Evolutionary conservation across 495 filamentous ascomycete genomes (phyloP).

Genomic region (Trichoderma gamsii): DNA sequence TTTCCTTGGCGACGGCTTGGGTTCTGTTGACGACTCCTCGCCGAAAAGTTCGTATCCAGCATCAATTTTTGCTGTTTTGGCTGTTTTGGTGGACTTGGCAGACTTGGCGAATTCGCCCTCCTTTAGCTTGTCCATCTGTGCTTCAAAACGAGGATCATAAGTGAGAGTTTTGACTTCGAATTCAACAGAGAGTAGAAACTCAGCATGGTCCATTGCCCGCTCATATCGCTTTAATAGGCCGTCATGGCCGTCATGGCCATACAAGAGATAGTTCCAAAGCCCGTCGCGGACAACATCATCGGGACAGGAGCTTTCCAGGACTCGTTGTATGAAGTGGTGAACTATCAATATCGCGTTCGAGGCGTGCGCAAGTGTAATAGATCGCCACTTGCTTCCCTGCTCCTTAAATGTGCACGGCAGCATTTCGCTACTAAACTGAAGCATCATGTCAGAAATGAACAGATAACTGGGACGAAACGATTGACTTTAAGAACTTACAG

Average conservation of each 20-base stretch:
- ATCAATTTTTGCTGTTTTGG: too few species aligned
- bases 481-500: too few species aligned
- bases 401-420: slow-evolving; percentile 8
- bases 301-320: neutral
- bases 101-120: too few species aligned
- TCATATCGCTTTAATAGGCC: slow-evolving; percentile 20
- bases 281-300: neutral
- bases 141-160: slow-evolving; percentile 18
- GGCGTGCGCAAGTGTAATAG: slow-evolving; percentile 3
- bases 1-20: too few species aligned
- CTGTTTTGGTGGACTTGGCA: too few species aligned
- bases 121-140: neutral
- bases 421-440: slow-evolving; percentile 6
- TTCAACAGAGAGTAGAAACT: slow-evolving; percentile 22
- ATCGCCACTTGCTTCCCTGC: slow-evolving; percentile 7
- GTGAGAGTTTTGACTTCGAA: slow-evolving; percentile 18
- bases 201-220: slow-evolving; percentile 20
- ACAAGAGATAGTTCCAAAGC: slow-evolving; percentile 12
- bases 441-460: neutral
- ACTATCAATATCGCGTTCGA: slow-evolving; percentile 10
- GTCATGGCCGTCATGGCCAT: slow-evolving; percentile 8
- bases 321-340: neutral
- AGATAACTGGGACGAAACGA: too few species aligned
- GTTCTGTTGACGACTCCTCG: too few species aligned
- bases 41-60: too few species aligned